phyloP scores from a whole-genome alignment of 208 protist species.

The Leishmania major region DNA sequence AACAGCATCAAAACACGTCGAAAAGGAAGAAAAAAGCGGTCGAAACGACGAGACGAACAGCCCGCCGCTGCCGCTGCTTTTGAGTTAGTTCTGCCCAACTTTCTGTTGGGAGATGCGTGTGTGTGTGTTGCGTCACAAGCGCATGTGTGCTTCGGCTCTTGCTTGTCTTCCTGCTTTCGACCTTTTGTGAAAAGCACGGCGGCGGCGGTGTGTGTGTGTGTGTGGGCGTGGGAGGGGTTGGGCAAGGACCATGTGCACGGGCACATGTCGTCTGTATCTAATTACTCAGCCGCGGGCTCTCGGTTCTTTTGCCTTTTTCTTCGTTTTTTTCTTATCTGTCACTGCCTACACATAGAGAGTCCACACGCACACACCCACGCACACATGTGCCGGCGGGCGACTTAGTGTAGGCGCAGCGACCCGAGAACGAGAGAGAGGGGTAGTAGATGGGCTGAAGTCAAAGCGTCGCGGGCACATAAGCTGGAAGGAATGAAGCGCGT shows the following conservation, averaged over 20 bases:
- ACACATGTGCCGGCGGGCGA: not conserved
- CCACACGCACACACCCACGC: not conserved
- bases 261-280: not conserved
- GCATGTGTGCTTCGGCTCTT: slow-evolving; percentile 7
- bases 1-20: too few relatives aligned
- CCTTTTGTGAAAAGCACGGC: not conserved
- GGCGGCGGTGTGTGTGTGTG: not conserved
- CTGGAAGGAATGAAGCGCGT: not conserved
- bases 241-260: not conserved
- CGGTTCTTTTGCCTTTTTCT: not conserved
- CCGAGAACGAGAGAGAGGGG: not conserved
- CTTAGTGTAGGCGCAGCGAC: not conserved
- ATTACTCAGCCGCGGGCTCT: not conserved
- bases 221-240: not conserved
- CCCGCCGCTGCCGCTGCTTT: too few relatives aligned
- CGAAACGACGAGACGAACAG: too few relatives aligned
- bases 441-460: not conserved
- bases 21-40: too few relatives aligned
- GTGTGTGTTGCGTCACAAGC: not conserved
- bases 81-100: too few relatives aligned
- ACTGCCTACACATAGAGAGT: not conserved
- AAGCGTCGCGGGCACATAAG: not conserved
- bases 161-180: not conserved
- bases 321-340: not conserved
- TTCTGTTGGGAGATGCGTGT: not conserved